phyloP scores from a whole-genome alignment of 2,329 filamentous ascomycete species.

The Diaporthe vexans region DNA sequence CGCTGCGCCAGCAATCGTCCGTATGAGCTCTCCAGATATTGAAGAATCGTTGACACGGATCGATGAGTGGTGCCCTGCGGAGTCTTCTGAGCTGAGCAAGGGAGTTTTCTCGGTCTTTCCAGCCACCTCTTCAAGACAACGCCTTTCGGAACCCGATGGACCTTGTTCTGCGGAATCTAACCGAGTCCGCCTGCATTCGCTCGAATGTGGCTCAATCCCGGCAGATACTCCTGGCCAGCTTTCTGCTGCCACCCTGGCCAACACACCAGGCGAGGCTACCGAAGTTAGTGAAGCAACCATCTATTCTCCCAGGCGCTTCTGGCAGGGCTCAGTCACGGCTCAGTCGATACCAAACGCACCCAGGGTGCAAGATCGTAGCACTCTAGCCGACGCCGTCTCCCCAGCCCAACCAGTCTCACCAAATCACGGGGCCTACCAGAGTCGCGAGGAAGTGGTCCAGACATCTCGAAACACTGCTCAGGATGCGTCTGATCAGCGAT shows the following conservation, averaged over 20 bases:
- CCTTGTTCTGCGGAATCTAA: background rate
- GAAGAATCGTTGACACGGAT: background rate
- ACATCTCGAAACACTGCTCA: slow-evolving; percentile 26
- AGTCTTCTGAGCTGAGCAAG: background rate
- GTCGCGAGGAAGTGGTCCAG: background rate
- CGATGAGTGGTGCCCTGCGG: background rate
- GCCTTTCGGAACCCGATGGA: background rate
- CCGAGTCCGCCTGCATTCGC: background rate
- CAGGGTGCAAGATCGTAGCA: background rate
- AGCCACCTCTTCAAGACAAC: too few relatives aligned
- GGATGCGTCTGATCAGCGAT: slow-evolving; percentile 32
- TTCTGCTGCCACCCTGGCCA: background rate
- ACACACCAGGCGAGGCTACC: background rate
- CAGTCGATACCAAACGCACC: background rate
- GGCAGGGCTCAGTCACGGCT: background rate
- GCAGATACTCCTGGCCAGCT: background rate
- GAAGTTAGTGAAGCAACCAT: background rate
- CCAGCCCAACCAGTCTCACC: background rate
- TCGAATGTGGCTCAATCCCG: background rate
- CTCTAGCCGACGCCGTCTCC: background rate
- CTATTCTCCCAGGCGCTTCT: background rate
- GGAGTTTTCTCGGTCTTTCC: slow-evolving; percentile 11
- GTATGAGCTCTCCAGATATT: background rate
- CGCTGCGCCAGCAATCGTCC: background rate
- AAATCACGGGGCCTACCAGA: background rate